Evolutionary conservation across 306 rosid species (phyloP).

Genomic region (Cicer bijugum): DNA sequence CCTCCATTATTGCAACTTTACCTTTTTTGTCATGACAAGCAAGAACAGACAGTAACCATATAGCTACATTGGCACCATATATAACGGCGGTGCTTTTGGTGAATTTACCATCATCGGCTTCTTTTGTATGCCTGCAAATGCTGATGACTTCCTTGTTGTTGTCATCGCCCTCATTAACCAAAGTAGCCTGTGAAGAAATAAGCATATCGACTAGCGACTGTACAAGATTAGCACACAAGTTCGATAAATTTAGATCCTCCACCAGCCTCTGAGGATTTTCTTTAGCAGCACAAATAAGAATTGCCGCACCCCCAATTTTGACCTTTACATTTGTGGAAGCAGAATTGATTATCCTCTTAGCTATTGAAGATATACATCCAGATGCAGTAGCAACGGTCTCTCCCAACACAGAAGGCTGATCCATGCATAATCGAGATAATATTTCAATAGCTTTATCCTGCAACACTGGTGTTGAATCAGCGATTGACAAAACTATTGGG

Average conservation of each 20-base stretch:
- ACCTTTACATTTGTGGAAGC: constrained; percentile 65
- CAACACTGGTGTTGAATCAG: constrained; percentile 68
- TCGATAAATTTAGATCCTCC: constrained; percentile 80
- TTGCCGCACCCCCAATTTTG: constrained; percentile 85
- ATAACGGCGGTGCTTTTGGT: constrained; percentile 61
- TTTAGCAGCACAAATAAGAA: constrained; percentile 89
- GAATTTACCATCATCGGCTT: constrained; percentile 51
- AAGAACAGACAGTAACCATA: constrained; percentile 85
- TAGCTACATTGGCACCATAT: constrained; percentile 69
- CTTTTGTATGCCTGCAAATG: constrained; percentile 65
- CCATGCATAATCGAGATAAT: constrained; percentile 83
- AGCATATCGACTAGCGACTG: constrained; percentile 79
- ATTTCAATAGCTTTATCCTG: constrained; percentile 97
- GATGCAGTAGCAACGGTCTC: constrained; percentile 64
- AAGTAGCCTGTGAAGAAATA: constrained; percentile 55
- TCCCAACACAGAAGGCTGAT: constrained; percentile 80
- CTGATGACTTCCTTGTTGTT: constrained; percentile 64
- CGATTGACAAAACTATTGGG: constrained; percentile 85
- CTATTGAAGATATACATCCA: constrained; percentile 75
- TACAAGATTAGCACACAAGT: constrained; percentile 66
- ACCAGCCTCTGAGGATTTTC: constrained; percentile 79
- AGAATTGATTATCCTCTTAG: constrained; percentile 79
- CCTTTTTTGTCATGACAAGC: constrained; percentile 87
- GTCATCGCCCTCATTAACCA: constrained; percentile 49
- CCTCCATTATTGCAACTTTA: constrained; percentile 80